Conservation (phyloP, 108 stramenopile genomes). For the Nitzschia putrida region DNA sequence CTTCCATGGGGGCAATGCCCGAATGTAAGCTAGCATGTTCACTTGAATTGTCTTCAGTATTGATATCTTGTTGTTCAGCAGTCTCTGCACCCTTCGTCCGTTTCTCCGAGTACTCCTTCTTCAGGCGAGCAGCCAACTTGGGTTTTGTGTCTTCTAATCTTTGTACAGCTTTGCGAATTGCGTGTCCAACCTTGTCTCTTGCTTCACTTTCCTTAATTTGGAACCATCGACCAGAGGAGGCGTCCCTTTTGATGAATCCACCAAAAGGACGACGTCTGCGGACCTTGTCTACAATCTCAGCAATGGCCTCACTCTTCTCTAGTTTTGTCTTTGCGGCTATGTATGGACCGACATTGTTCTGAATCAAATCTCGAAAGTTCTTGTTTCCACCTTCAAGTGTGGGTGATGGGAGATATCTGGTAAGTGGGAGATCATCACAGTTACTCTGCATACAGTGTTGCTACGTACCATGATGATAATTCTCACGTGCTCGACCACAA, state of each 20-base stretch:
- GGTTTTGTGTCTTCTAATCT: slow-evolving; percentile 22
- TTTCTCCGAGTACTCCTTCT: background rate
- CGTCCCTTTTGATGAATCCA: slow-evolving; percentile 20
- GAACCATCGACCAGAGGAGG: slow-evolving; percentile 11
- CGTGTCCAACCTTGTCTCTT: slow-evolving; percentile 27
- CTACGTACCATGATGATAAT: slow-evolving; percentile 23
- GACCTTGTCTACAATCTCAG: slow-evolving; percentile 4
- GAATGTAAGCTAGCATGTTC: too few relatives aligned
- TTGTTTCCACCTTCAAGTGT: slow-evolving; percentile 7
- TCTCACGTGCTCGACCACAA: slow-evolving; percentile 17
- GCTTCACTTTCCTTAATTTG: slow-evolving; percentile 24
- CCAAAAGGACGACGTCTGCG: slow-evolving; percentile 1
- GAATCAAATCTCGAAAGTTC: slow-evolving; percentile 22
- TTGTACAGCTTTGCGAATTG: slow-evolving; percentile 25
- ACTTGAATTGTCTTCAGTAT: too few relatives aligned
- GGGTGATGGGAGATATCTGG: background rate
- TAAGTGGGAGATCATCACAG: background rate
- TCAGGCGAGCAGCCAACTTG: slow-evolving; percentile 11
- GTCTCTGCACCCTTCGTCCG: too few relatives aligned
- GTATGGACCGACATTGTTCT: slow-evolving; percentile 19
- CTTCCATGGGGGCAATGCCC: too few relatives aligned
- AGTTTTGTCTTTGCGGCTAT: slow-evolving; percentile 9
- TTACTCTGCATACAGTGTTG: background rate
- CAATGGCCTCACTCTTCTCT: slow-evolving; percentile 17
- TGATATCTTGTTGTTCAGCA: too few relatives aligned